These are phyloP conservation scores for Raphanus raphanistrum DNA, from an alignment of 345 rosid genomes.

Conservation along the genomic window DNA sequence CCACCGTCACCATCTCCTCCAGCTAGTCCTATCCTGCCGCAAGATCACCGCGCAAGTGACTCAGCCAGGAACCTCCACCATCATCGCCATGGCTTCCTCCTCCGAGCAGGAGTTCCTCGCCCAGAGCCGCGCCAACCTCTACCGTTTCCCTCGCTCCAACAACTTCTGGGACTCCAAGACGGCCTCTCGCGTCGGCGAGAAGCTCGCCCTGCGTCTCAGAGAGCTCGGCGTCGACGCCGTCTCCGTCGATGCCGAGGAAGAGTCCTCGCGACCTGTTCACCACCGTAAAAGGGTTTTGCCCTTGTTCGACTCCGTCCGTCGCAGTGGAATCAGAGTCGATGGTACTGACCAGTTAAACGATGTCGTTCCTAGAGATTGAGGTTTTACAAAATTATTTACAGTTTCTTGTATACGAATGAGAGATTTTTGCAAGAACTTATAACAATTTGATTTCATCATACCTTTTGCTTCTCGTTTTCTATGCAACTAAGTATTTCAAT, in stretches of 20 bases:
- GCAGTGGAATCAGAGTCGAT: conserved; percentile 62
- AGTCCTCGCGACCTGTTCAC: conserved; percentile 67
- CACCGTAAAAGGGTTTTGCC: conserved; percentile 66
- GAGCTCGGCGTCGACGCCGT: conserved; percentile 64
- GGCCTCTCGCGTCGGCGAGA: conserved; percentile 89
- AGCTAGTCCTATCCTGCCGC: conserved; percentile 77
- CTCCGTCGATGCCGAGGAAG: conserved; percentile 58
- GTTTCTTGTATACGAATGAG: conserved; percentile 24
- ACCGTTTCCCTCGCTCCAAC: conserved; percentile 54
- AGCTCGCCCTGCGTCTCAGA: conserved; percentile 62
- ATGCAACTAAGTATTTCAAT: background rate
- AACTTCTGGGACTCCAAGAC: conserved; percentile 63
- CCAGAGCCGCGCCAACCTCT: conserved; percentile 62
- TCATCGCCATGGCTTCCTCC: conserved; percentile 92
- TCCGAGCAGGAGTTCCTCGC: conserved; percentile 70
- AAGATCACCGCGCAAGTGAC: conserved; percentile 81
- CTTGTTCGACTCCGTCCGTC: conserved; percentile 75
- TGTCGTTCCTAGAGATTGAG: conserved; percentile 34
- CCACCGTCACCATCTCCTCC: conserved; percentile 61
- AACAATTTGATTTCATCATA: background rate
- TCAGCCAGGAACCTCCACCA: conserved; percentile 54
- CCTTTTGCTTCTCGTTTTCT: background rate
- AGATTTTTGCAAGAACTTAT: conserved; percentile 17
- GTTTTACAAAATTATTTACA: background rate
- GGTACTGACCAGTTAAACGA: conserved; percentile 60